Base-by-base conservation (phyloP, 805 yeast genomes). In the Sporopachydermia lactativora region DNA sequence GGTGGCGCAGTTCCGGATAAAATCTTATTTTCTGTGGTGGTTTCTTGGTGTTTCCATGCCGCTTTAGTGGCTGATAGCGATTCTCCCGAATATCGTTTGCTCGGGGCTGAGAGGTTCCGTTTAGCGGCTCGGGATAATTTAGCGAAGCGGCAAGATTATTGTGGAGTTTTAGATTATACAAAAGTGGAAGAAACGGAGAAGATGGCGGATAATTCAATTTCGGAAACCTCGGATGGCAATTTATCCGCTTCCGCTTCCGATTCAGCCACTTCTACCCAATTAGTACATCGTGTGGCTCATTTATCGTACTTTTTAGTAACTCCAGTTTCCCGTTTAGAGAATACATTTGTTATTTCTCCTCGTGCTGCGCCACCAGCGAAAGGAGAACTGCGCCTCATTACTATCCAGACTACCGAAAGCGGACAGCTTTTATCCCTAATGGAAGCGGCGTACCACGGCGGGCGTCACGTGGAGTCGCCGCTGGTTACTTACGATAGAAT, bases 41-140 rank as follows among this genome's bases (percentile, higher is more conserved):
- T 75, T 0, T 81, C 95, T 0, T 77, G 94, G 83, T 94, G 80
- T 0, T 72, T 85, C 46, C 96, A 88, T 58, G 85, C 96, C 2
- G 73, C 86, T 3, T 58, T 88, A 39, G 86, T 88, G 2, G 88
- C 88, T 19, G 80, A 80, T 42, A 74, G 88, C 40, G 89, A 84
- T 47, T 65, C 76, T 0, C 75, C 78, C 0, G 80, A 78, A 48
- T 59, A 80, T 54, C 64, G 86, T 18, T 64, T 65, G 39, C 62
- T 68, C 45, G 96, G 95, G 1, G 51, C 64, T 4, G 73, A 73
- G 35, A 60, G 95, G 41, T 88, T 88, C 57, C 61, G 68, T 44
- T 57, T 73, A 31, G 95, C 95, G 0, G 94, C 86, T 0, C 52
- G 55, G 18, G 51, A 62, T 6, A 71, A 81, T 31, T 53, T 83